These are phyloP conservation scores for Daldinia sp. DNA, from an alignment of 2,329 filamentous ascomycete genomes.

Conservation along the genomic window DNA sequence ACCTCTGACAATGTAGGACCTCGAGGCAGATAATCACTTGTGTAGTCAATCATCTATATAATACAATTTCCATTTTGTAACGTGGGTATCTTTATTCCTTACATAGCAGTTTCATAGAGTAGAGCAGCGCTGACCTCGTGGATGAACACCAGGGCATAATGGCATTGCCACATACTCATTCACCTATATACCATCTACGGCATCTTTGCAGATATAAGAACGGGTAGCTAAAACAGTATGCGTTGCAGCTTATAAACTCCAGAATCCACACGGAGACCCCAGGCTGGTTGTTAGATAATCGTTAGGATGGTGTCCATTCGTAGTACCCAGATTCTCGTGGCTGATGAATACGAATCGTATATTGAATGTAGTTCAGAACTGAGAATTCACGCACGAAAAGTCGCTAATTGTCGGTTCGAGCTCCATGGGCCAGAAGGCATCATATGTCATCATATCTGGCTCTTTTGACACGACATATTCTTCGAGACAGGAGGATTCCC, in stretches of 20 bases:
- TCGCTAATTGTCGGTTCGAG: background rate
- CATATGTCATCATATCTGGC: background rate
- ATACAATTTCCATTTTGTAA: background rate
- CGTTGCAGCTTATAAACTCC: too few relatives aligned
- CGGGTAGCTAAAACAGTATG: background rate
- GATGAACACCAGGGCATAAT: background rate
- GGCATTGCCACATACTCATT: background rate
- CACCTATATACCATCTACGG: background rate
- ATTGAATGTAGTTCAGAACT: background rate
- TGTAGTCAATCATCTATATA: background rate
- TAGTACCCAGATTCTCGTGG: too few relatives aligned
- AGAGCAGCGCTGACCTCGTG: background rate
- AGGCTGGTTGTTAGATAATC: background rate
- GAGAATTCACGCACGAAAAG: background rate
- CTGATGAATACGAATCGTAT: background rate
- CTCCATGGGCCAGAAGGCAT: background rate
- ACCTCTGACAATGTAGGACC: background rate
- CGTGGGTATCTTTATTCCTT: background rate
- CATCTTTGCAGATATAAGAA: background rate
- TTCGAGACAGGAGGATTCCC: background rate
- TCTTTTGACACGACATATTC: constrained; percentile 4
- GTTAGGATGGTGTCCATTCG: background rate
- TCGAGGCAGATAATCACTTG: background rate
- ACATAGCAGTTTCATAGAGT: background rate
- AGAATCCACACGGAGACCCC: background rate